A percentile compares a stretch with the other conserved stretches of the same genome.
Conservation (phyloP, 768 basidiomycete species). For the Lactarius sanguifluus region DNA sequence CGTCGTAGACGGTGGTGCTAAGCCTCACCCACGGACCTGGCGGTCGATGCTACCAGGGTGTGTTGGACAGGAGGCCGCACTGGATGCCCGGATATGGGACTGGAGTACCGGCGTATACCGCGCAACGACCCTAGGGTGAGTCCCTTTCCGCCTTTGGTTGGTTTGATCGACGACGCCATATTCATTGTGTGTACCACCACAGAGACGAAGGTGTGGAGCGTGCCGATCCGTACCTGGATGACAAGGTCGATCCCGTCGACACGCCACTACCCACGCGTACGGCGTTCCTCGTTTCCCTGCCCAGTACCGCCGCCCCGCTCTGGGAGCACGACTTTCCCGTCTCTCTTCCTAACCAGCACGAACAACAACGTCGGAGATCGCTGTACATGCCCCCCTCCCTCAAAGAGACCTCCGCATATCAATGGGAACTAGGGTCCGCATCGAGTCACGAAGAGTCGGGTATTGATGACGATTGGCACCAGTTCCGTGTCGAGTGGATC, state of each 20-base stretch:
- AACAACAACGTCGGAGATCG: slow-evolving; percentile 8
- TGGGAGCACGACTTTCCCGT: not conserved
- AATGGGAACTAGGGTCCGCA: slow-evolving; percentile 12
- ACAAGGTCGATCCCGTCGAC: slow-evolving; percentile 18
- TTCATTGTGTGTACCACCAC: not conserved
- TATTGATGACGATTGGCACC: slow-evolving; percentile 22
- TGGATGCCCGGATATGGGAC: slow-evolving; percentile 26
- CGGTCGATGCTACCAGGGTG: slow-evolving; percentile 8
- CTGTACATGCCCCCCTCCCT: not conserved
- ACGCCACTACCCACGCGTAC: not conserved
- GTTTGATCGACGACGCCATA: not conserved
- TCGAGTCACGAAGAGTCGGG: slow-evolving; percentile 9
- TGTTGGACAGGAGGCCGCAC: slow-evolving; percentile 8
- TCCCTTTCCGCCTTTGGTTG: not conserved
- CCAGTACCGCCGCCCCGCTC: not conserved
- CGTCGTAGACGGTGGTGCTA: not conserved
- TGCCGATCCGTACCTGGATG: slow-evolving; percentile 1
- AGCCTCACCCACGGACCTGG: not conserved
- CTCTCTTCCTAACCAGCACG: not conserved
- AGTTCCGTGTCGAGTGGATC: slow-evolving; percentile 29
- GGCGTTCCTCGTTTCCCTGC: slow-evolving; percentile 4
- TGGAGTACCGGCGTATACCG: slow-evolving; percentile 13
- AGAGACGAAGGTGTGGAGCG: slow-evolving; percentile 13
- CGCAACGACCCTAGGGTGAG: slow-evolving; percentile 18
- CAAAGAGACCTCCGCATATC: slow-evolving; percentile 2